Percentiles rank a stretch among this genome's conserved stretches.
These are phyloP conservation scores for Prunus padus DNA, from an alignment of 306 rosid genomes.

Conservation along the genomic window DNA sequence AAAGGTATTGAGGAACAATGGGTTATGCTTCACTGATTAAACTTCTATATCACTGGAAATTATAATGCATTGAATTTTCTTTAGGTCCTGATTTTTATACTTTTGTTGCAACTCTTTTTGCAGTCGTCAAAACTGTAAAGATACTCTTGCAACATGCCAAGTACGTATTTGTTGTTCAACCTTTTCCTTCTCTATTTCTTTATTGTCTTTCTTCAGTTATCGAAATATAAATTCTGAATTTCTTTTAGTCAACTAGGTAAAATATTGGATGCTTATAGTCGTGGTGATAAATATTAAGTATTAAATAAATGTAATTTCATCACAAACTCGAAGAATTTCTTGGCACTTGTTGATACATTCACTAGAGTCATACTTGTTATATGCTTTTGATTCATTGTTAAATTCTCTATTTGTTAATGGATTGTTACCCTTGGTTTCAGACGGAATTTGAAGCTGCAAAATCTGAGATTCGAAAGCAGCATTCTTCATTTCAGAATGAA, in stretches of 20 bases:
- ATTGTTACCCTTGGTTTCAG: conserved; percentile 40
- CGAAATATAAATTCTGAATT: conserved; percentile 1
- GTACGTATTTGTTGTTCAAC: conserved; percentile 43
- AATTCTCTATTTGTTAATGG: conserved; percentile 7
- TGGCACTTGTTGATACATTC: conserved; percentile 9
- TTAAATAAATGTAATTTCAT: neutral
- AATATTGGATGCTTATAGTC: too few relatives aligned
- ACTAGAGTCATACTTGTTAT: neutral
- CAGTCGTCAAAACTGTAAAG: conserved; percentile 79
- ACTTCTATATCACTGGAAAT: neutral
- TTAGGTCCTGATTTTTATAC: conserved; percentile 2
- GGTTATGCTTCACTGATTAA: too few relatives aligned
- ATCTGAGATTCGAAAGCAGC: conserved; percentile 75
- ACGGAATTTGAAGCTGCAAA: conserved; percentile 71
- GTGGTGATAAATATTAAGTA: neutral
- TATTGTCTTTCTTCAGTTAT: neutral
- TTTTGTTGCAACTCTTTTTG: conserved; percentile 25
- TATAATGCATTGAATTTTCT: conserved; percentile 3
- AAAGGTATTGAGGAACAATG: too few relatives aligned
- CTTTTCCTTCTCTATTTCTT: neutral
- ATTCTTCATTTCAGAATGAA: conserved; percentile 67
- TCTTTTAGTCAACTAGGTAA: too few relatives aligned
- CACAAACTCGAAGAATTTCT: neutral
- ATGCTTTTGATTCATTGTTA: neutral
- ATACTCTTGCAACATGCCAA: conserved; percentile 61